Conservation (phyloP, 169 alveolate species). For the Plasmodium knowlesi region DNA sequence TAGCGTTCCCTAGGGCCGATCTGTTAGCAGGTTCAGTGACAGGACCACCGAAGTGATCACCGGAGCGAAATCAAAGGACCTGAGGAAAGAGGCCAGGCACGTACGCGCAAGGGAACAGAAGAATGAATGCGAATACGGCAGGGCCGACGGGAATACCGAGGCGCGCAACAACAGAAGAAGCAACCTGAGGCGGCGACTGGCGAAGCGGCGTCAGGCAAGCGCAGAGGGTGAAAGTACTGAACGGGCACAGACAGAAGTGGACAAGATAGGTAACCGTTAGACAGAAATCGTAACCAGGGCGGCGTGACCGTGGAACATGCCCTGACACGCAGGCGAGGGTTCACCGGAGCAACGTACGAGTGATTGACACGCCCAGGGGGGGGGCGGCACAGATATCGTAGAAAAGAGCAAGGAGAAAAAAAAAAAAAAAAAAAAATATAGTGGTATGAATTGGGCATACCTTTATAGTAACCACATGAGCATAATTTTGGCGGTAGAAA, state of each 20-base stretch:
- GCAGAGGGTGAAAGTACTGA: neutral
- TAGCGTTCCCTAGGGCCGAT: neutral
- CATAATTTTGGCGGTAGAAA: no score
- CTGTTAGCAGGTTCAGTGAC: neutral
- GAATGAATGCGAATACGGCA: slow-evolving; percentile 26
- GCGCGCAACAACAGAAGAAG: slow-evolving; percentile 24
- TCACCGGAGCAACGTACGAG: neutral
- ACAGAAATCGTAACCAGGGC: neutral
- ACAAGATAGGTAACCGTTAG: neutral
- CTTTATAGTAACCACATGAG: no score
- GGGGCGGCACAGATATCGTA: neutral
- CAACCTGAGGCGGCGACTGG: neutral
- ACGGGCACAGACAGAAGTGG: neutral
- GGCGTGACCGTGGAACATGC: neutral
- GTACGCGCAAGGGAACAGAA: neutral
- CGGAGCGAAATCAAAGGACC: neutral
- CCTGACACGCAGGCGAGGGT: neutral
- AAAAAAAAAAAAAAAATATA: neutral
- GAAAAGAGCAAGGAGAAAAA: neutral
- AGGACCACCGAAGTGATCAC: neutral
- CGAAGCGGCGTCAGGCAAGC: neutral
- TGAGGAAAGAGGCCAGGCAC: slow-evolving; percentile 1
- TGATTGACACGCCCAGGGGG: neutral
- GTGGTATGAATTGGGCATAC: neutral
- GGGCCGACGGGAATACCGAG: neutral